Evolutionary conservation across 768 basidiomycete species (phyloP), one percentile per base, ranked within the genome.

Genomic region (Tylopilus vinaceipallidus): DNA sequence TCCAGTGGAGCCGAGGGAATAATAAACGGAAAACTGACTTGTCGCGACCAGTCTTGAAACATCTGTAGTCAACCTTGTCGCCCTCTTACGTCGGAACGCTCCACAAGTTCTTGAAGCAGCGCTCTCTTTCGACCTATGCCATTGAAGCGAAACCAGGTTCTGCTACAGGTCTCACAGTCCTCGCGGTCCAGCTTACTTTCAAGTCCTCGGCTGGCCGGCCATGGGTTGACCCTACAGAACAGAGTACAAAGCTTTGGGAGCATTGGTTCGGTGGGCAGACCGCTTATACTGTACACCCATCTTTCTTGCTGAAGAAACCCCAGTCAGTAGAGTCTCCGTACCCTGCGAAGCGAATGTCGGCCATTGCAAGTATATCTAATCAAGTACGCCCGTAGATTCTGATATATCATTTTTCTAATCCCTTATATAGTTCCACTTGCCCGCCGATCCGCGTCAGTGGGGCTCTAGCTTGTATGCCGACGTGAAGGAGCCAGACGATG

Each of bases 401-500:
- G 29, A 13, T 27, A 34, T 1, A 0, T 16, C 12, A 2, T 39
- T 24, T 24, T 4, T 27, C 52, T 57, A 35, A 56, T 42, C n/a
- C 27, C 12, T 34, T 12, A 3, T 24, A 19, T 45, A 88, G 86
- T 87, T 79, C 60, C 77, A 82, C 10, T 71, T 89, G 16, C 72
- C 82, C 3, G 74, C 82, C 12, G 86, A 90, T 58, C 85, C 85
- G 13, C 74, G 78, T 16, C 69, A 71, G 20, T 88, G 87, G 87
- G 83, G 84, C 19, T 76, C 78, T 19, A 77, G 79, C 59, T 60
- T 86, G 34, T 80, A 75, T 19, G 71, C 74, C 5, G 76, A 81
- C 61, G 54, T 73, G 35, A 70, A 76, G 20, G 88, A 91, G 55
- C 63, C 80, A 6, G 88, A 90, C 62, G 88, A 91, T 63, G 79